These are phyloP conservation scores for Niebla homalea DNA, from an alignment of 495 filamentous ascomycete genomes.

Conservation along the genomic window DNA sequence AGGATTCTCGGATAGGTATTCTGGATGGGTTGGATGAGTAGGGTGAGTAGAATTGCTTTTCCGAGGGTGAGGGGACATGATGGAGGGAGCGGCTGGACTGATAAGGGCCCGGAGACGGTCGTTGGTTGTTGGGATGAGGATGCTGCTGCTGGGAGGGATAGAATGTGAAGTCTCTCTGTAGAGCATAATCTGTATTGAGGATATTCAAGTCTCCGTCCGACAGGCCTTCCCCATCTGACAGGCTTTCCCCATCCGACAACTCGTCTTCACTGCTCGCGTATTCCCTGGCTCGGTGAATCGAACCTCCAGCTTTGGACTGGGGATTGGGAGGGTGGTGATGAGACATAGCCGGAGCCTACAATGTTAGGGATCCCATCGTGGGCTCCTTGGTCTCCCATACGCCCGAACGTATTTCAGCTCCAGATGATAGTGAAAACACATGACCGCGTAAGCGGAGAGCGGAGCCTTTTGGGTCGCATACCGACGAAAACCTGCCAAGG, in stretches of 20 bases:
- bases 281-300: background rate
- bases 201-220: slow-evolving; percentile 9
- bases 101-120: background rate
- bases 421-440: no score
- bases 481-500: no score
- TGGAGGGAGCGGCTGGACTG: slow-evolving; percentile 1
- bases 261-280: slow-evolving; percentile 1
- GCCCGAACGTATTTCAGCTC: no score
- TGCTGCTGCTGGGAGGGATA: background rate
- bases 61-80: slow-evolving; percentile 1
- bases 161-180: slow-evolving; percentile 9
- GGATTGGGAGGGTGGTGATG: no score
- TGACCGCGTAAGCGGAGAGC: no score
- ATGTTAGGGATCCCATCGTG: no score
- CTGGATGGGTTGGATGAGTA: background rate
- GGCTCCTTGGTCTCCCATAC: no score
- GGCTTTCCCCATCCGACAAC: slow-evolving; percentile 4
- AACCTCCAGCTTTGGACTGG: no score
- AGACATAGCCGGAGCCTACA: no score
- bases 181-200: slow-evolving; percentile 9
- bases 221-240: slow-evolving; percentile 10
- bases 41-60: background rate
- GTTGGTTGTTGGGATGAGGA: background rate
- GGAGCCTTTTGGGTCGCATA: no score
- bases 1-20: background rate